These are phyloP conservation scores for Xerocomellus chrysenteron DNA, from an alignment of 768 basidiomycete genomes.

Conservation along the genomic window DNA sequence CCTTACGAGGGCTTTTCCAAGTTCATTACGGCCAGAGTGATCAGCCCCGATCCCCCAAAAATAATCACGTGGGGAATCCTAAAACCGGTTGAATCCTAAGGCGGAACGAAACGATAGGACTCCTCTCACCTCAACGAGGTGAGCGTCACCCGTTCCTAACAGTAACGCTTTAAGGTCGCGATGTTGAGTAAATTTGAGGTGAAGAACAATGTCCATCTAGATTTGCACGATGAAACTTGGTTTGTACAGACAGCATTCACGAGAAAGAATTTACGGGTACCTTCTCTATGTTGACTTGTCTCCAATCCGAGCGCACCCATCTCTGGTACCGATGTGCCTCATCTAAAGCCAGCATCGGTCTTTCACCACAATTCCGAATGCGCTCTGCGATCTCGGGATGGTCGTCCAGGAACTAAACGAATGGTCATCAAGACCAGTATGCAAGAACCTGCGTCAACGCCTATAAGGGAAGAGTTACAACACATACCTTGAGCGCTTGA, in stretches of 20 bases:
- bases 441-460: not conserved
- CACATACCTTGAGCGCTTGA: conserved; percentile 64
- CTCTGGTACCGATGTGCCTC: conserved; percentile 66
- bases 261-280: conserved; percentile 31
- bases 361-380: conserved; percentile 60
- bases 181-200: conserved; percentile 73
- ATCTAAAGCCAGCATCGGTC: conserved; percentile 62
- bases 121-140: conserved; percentile 62
- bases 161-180: conserved; percentile 55
- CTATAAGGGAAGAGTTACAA: not conserved
- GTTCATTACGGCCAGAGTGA: conserved; percentile 65
- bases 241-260: not conserved
- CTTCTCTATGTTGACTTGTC: conserved; percentile 63
- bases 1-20: conserved; percentile 68
- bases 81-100: not conserved
- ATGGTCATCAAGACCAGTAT: not conserved
- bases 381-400: conserved; percentile 66
- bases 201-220: conserved; percentile 66
- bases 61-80: conserved; percentile 75
- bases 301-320: conserved; percentile 66
- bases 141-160: conserved; percentile 62
- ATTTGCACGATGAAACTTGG: not conserved
- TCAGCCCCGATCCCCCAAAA: conserved; percentile 79
- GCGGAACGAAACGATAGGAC: not conserved
- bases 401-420: conserved; percentile 54